Conservation (phyloP, 2,329 filamentous ascomycete genomes). For the Nemania sp. region DNA sequence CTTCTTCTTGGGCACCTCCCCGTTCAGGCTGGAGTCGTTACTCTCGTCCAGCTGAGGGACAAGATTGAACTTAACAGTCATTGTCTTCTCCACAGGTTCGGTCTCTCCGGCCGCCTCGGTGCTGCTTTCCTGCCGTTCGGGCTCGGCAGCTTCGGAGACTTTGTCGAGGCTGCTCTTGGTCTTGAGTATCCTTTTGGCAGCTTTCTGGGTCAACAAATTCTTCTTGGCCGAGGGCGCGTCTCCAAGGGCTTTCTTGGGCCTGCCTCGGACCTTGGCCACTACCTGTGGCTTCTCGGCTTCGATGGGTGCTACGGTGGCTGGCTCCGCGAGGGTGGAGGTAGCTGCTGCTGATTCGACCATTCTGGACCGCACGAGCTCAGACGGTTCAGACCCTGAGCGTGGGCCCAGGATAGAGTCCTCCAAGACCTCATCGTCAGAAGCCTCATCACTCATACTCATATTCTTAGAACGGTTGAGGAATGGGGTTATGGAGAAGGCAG, state of each 20-base stretch:
- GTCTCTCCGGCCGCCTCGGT: conserved; percentile 30
- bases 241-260: conserved; percentile 52
- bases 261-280: conserved; percentile 49
- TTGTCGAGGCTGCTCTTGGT: conserved; percentile 41
- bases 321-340: conserved; percentile 24
- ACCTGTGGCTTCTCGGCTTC: conserved; percentile 37
- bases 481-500: conserved; percentile 89
- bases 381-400: conserved; percentile 17
- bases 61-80: conserved; percentile 42
- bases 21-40: conserved; percentile 29
- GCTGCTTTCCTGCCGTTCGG: conserved; percentile 22
- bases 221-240: conserved; percentile 53
- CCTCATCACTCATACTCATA: conserved; percentile 56
- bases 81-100: conserved; percentile 36
- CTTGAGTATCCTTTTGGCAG: conserved; percentile 41
- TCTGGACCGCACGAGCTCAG: background rate
- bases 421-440: conserved; percentile 35
- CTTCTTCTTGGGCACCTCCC: conserved; percentile 61
- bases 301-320: conserved; percentile 28
- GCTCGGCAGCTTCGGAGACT: conserved; percentile 41
- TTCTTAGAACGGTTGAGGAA: conserved; percentile 78
- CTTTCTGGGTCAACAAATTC: conserved; percentile 45
- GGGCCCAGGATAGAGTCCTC: conserved; percentile 35
- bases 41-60: conserved; percentile 36
- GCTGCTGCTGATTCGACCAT: conserved; percentile 22